Base-by-base conservation (phyloP, 1,284 basidiomycete genomes). In the Hemileia vastatrix region DNA sequence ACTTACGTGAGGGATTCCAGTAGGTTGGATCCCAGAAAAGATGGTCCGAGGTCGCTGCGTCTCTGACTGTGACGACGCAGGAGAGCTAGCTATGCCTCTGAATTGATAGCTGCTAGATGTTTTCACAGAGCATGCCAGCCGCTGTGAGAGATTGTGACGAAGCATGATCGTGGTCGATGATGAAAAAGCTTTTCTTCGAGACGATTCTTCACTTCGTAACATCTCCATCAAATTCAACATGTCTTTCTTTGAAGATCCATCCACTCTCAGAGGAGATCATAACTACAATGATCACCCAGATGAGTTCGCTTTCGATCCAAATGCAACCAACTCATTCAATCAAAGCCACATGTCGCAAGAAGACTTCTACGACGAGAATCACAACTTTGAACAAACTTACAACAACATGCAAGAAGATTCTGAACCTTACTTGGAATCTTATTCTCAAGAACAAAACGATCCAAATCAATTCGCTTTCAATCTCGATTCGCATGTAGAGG, bases 1-100 rank as follows among this genome's bases (percentile, higher is more conserved):
- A 56, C 75, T 44, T 40, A 76, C 78, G 71, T 71, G 78, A 5
- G 73, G 73, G 40, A 73, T 68, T 3, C 76, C 76, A 1, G 78
- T 81, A 9, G 80, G 81, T 65, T 82, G 81, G 44, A 82, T 81
- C 21, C 81, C 81, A 0, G 80, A 80, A 64, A 82, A 79, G 58
- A 81, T 76, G 50, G 67, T 64, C 47, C 45, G 51, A 40, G 51
- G 19, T 33, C 24, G 31, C 19, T 5, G 9, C n/a, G n/a, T n/a
- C n/a, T n/a, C n/a, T n/a, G n/a, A n/a, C n/a, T n/a, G n/a, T n/a
- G n/a, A n/a, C n/a, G n/a, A n/a, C n/a, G n/a, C n/a, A n/a, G n/a
- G n/a, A n/a, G n/a, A n/a, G n/a, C n/a, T n/a, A n/a, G n/a, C n/a
- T n/a, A n/a, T n/a, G n/a, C n/a, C n/a, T n/a, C n/a, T n/a, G n/a